Base-by-base conservation (phyloP, 2,329 filamentous ascomycete species). In the Cordyceps pruinosa region DNA sequence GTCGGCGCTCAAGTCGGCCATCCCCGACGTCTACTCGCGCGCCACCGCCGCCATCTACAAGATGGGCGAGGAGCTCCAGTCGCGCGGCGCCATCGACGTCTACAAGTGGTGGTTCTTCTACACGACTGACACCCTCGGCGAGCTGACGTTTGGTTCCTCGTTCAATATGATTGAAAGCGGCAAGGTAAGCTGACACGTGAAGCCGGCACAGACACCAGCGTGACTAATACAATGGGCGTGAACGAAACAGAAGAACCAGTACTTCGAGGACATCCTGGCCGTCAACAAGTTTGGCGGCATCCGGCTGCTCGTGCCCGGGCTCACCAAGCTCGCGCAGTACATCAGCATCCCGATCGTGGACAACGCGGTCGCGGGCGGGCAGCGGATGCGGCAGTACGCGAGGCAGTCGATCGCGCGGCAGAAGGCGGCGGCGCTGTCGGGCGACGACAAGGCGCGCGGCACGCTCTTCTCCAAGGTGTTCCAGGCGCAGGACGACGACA, bases 31-130 rank as follows among this genome's bases (percentile, higher is more conserved):
- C 10, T 61, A 70, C 3, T 61, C 60, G 0, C 73, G 71, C 19
- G 68, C 74, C 0, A 63, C 68, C 0, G 60, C 77, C 10, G 66
- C 77, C 0, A 69, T 82, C 1, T 32, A 70, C 2, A 69, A 67
- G 47, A 81, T 83, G 23, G 64, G 59, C 0, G 65, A 73, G n/a
- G 78, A 83, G 48, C 71, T 74, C 59, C 57, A 66, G 19, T 50
- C 57, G 0, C 64, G 65, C 0, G 71, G 74, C 0, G 66, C 59
- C 0, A 70, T 68, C 0, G 79, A 84, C 59, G 66, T 83, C 0
- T 71, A 73, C 58, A 81, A 81, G 57, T 84, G 80, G 80, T 79
- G 72, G 68, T 64, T 75, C 6, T 81, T 80, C 53, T 75, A 82
- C 71, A 67, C 79, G 0, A 80, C 79, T 0, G 81, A 84, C 62